Evolutionary conservation across 2,329 filamentous ascomycete species (phyloP).

Genomic region (Venturia aucupariae): DNA sequence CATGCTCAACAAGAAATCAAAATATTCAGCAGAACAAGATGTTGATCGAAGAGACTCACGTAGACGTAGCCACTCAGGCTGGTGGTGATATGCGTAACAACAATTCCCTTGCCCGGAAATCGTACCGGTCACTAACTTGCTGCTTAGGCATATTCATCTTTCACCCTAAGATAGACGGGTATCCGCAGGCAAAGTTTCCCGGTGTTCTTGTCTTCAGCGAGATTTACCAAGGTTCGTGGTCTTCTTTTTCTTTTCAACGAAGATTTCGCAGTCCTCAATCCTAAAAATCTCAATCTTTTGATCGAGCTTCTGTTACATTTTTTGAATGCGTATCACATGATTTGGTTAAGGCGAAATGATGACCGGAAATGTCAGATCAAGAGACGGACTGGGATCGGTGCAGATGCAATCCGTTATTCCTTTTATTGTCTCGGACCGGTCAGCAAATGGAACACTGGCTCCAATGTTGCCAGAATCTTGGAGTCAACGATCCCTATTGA

Average conservation of each 20-base stretch:
- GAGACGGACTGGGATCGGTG: no score
- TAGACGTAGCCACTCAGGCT: constrained; percentile 51
- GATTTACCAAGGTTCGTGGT: constrained; percentile 74
- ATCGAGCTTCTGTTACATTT: no score
- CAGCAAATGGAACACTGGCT: no score
- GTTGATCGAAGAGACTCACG: constrained; percentile 50
- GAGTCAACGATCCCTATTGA: no score
- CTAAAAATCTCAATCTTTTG: no score
- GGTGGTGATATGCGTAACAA: constrained; percentile 50
- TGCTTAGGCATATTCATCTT: constrained; percentile 73
- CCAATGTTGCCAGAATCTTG: no score
- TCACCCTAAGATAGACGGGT: constrained; percentile 74
- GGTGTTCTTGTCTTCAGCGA: constrained; percentile 85
- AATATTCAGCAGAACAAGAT: constrained; percentile 32
- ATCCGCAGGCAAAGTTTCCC: constrained; percentile 82
- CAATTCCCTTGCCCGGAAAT: not conserved
- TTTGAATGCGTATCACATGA: no score
- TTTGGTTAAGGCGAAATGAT: no score
- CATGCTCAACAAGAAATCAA: not conserved
- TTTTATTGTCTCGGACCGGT: no score
- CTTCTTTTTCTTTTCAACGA: not conserved
- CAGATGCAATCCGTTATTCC: no score
- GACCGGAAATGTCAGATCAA: no score
- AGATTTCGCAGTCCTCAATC: no score
- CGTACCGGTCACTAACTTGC: constrained; percentile 11